Conservation (phyloP, 2,329 filamentous ascomycete species). For the Aspergillus japonicus region DNA sequence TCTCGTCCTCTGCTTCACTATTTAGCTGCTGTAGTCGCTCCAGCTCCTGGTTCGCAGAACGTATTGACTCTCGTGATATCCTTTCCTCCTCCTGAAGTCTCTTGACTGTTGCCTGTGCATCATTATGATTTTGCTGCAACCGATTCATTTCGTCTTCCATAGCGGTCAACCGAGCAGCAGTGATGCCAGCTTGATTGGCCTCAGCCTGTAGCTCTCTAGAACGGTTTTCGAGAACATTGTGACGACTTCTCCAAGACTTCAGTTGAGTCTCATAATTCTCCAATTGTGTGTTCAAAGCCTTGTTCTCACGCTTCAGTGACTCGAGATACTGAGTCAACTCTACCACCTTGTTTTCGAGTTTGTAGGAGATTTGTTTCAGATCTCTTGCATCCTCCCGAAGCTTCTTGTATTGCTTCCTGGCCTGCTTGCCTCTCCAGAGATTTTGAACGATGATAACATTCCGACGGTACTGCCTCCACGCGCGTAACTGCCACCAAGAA, state of each 20-base stretch:
- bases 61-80: slow-evolving; percentile 77
- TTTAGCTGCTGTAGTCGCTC: slow-evolving; percentile 74
- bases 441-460: slow-evolving; percentile 90
- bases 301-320: slow-evolving; percentile 92
- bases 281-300: slow-evolving; percentile 79
- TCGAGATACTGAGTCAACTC: slow-evolving; percentile 93
- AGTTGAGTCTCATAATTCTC: slow-evolving; percentile 96
- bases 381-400: slow-evolving; percentile 94
- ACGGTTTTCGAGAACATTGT: slow-evolving; percentile 83
- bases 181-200: slow-evolving; percentile 96
- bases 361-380: slow-evolving; percentile 99
- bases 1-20: slow-evolving; percentile 78
- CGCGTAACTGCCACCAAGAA: slow-evolving; percentile 70
- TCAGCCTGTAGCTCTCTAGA: slow-evolving; percentile 94
- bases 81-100: slow-evolving; percentile 93
- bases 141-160: slow-evolving; percentile 97
- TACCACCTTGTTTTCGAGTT: slow-evolving; percentile 98
- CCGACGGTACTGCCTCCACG: slow-evolving; percentile 84
- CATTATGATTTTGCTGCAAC: slow-evolving; percentile 82
- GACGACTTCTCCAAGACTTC: slow-evolving; percentile 90
- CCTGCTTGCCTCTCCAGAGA: slow-evolving; percentile 81
- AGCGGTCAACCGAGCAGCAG: slow-evolving; percentile 80
- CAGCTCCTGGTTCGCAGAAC: slow-evolving; percentile 74
- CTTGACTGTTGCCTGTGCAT: slow-evolving; percentile 87
- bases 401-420: slow-evolving; percentile 82